Base-by-base conservation (phyloP, 1,139 yeast species). In the Ogataea hybrid region DNA sequence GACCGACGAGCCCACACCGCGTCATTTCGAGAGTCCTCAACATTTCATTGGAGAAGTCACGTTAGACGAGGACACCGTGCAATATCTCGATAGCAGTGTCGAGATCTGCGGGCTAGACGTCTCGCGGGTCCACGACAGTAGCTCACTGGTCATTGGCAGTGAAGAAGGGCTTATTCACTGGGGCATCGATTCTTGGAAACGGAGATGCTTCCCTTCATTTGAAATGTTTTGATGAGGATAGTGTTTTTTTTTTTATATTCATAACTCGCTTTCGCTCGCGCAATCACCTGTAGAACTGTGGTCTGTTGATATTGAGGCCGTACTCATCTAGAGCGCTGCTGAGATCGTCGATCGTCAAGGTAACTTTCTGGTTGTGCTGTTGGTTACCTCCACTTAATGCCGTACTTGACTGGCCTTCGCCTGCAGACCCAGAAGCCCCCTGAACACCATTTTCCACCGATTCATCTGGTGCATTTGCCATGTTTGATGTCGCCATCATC, bases 271-370 rank as follows among this genome's bases (percentile, higher is more conserved):
- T 14, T 25, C 17, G 20, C 39, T 45, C 22, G 18, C 12, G n/a
- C 18, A 20, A 17, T 25, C 17, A 84, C 52, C 95, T 79, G 65
- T 92, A 94, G 62, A 90, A 94, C 52, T 90, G 97, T 0, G 98
- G 97, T 52, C 97, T 75, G 46, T 84, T 77, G 4, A 94, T 79
- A 58, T 92, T 90, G 56, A 94, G 72, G 1, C 99, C 99, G 59
- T 92, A 92, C 61, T 94, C 99, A 31, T 89, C 77, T 51, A 88
- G 66, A 0, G 96, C 96, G 58, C 85, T 82, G 53, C 94, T 82
- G 56, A 88, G 71, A 59, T 88, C 96, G 49, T 87, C 95, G 85
- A 86, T 84, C 0, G 96, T 87, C 52, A 88, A 71, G 10, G 86
- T 88, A 28, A 85, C 79, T 56, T 86, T 85, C 23, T 87, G 88